These are phyloP conservation scores for Pseudophaeomoniella oleicola DNA, from an alignment of 2,329 filamentous ascomycete genomes.

Conservation along the genomic window DNA sequence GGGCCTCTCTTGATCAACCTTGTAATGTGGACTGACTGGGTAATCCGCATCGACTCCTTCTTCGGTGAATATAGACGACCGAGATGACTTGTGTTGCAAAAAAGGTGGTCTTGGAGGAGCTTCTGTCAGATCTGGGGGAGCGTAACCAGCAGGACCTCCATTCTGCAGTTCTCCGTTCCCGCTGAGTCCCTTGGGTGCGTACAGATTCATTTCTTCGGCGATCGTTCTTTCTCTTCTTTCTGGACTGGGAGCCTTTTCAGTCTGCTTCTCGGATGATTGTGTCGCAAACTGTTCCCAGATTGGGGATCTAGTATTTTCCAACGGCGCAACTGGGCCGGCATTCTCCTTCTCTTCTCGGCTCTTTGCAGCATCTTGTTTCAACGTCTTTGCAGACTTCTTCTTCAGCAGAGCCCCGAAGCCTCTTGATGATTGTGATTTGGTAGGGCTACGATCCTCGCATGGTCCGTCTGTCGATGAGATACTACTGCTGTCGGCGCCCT, in stretches of 20 bases:
- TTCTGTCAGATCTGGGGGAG: conserved; percentile 29
- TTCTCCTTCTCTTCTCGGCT: conserved; percentile 61
- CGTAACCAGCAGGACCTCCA: conserved; percentile 42
- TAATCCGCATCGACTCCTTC: conserved; percentile 3
- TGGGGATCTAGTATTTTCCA: conserved; percentile 36
- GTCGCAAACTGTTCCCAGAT: conserved; percentile 66
- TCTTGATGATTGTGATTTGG: conserved; percentile 69
- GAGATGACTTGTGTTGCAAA: conserved; percentile 12
- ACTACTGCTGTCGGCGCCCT: conserved; percentile 25
- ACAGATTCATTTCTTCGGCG: conserved; percentile 41
- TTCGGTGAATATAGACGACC: conserved; percentile 15
- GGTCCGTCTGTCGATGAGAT: conserved; percentile 18
- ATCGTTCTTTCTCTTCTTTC: conserved; percentile 28
- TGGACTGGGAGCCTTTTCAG: conserved; percentile 26
- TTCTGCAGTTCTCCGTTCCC: conserved; percentile 46
- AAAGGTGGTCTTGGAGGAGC: conserved; percentile 26
- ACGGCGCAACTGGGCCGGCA: conserved; percentile 6
- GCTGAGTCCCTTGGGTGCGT: conserved; percentile 36
- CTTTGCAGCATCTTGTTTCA: conserved; percentile 41
- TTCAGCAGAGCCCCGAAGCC: conserved; percentile 67
- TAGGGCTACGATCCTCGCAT: conserved; percentile 29
- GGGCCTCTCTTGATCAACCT: neutral
- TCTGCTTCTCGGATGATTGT: conserved; percentile 18
- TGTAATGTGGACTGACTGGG: neutral
- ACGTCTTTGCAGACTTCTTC: conserved; percentile 57